Evolutionary conservation across 1,284 basidiomycete species (phyloP), one percentile per base, ranked within the genome.

Genomic region (Leccinum fallax): DNA sequence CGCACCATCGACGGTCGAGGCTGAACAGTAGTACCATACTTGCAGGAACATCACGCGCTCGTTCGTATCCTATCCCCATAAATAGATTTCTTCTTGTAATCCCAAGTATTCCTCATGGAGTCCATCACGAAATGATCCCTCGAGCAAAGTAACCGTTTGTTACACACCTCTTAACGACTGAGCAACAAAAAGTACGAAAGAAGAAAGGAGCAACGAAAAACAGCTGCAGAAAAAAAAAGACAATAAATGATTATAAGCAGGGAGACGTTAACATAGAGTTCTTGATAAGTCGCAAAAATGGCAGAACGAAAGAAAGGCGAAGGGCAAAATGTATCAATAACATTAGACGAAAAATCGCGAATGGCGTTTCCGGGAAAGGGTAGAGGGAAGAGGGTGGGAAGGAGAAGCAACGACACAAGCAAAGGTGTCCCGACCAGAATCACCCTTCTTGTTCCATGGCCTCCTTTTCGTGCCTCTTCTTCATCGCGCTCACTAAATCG

Each of bases 391-490:
- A 38, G 15, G 15, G 15, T 16, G 5, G 43, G 6, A 21, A 13
- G 13, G 3, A 16, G 21, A 21, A 3, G 46, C 46, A 24, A 16
- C 40, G 40, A 40, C 5, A 43, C 16, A n/a, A 40, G 38, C 16
- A n/a, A n/a, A 40, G 9, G 46, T 26, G 16, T 46, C 24, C 53
- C 49, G 15, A 28, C 9, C 24, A 30, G 13, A 2, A 13, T 48
- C 34, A 77, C 0, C 53, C 60, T 10, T 84, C 83, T 66, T 77
- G 77, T 64, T 88, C 86, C 80, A 83, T 78, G 11, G 80, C 78
- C 70, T 89, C 87, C 68, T 85, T 85, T 73, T 89, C 87, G 66
- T 83, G 79, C 67, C 81, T 85, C 80, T 90, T 90, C 79, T 91
- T 92, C 84, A 92, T 88, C 10, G 87, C 83, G 71, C 88, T 91